phyloP scores from a whole-genome alignment of 2,329 filamentous ascomycete genomes.

The Parastagonospora avenae region DNA sequence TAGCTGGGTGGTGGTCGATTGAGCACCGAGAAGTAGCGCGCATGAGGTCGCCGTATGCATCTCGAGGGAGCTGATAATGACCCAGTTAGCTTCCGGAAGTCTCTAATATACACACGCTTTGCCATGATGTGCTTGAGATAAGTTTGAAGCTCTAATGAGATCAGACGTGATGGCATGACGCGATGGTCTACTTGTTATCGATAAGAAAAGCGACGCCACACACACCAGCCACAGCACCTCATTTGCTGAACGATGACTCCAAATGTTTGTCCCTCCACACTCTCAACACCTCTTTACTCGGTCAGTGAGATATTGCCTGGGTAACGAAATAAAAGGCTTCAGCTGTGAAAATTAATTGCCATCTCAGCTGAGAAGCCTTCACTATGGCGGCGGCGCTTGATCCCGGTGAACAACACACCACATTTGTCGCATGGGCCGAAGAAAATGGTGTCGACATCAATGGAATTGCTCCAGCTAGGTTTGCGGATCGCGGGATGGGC shows the following conservation, averaged over 20 bases:
- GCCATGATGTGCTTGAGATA: conserved; percentile 16
- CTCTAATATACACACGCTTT: conserved; percentile 11
- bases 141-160: neutral
- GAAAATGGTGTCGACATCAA: conserved; percentile 68
- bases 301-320: neutral
- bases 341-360: too few species aligned
- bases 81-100: conserved; percentile 11
- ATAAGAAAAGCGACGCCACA: conserved; percentile 27
- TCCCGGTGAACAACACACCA: conserved; percentile 50
- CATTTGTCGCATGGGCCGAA: conserved; percentile 71
- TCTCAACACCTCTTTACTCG: neutral
- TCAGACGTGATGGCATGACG: conserved; percentile 11
- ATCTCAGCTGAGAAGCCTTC: neutral
- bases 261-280: neutral
- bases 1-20: conserved; percentile 87
- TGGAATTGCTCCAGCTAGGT: conserved; percentile 68
- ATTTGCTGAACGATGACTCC: conserved; percentile 7
- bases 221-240: conserved; percentile 10
- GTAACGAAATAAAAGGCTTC: too few species aligned
- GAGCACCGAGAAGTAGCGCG: conserved; percentile 75
- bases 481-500: conserved; percentile 77
- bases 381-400: conserved; percentile 39
- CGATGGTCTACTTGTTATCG: conserved; percentile 11
- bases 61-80: neutral
- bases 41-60: neutral